Evolutionary conservation across 1,284 basidiomycete species (phyloP).

Genomic region (Cystobasidium sp.): DNA sequence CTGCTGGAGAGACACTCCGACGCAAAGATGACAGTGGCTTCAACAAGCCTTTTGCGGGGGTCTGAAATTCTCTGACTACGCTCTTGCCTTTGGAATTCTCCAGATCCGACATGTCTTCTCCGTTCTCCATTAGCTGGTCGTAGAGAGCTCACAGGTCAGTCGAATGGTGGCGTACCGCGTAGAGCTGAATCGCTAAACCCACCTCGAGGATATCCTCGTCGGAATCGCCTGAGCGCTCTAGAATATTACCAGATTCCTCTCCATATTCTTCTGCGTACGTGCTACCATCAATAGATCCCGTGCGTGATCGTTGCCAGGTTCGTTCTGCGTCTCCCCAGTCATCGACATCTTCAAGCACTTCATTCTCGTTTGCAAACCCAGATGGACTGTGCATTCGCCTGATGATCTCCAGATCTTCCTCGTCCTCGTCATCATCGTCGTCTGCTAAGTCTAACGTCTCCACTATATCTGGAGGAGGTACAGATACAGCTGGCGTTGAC

Average conservation of each 20-base stretch:
- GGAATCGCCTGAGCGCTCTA: constrained; percentile 23
- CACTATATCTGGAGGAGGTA: background rate
- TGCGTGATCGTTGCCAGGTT: constrained; percentile 12
- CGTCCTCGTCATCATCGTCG: constrained; percentile 20
- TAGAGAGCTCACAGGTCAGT: background rate
- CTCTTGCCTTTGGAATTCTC: background rate
- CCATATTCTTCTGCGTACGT: constrained; percentile 14
- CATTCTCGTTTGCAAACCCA: constrained; percentile 21
- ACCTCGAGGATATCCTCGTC: constrained; percentile 44
- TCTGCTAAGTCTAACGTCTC: constrained; percentile 24
- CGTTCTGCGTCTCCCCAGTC: constrained; percentile 38
- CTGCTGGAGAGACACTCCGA: constrained; percentile 31
- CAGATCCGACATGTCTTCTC: background rate
- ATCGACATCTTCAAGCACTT: constrained; percentile 29
- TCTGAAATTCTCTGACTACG: background rate
- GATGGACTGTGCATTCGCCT: background rate
- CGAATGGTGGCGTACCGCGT: background rate
- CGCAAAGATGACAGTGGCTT: constrained; percentile 32
- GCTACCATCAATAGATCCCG: constrained; percentile 14
- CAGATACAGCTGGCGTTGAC: background rate
- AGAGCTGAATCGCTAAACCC: background rate
- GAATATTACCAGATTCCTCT: background rate
- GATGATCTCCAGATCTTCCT: constrained; percentile 15
- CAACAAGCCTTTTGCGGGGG: constrained; percentile 17
- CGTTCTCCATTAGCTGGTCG: constrained; percentile 30